phyloP scores from a whole-genome alignment of 2,329 filamentous ascomycete genomes.

The Nemania serpens region DNA sequence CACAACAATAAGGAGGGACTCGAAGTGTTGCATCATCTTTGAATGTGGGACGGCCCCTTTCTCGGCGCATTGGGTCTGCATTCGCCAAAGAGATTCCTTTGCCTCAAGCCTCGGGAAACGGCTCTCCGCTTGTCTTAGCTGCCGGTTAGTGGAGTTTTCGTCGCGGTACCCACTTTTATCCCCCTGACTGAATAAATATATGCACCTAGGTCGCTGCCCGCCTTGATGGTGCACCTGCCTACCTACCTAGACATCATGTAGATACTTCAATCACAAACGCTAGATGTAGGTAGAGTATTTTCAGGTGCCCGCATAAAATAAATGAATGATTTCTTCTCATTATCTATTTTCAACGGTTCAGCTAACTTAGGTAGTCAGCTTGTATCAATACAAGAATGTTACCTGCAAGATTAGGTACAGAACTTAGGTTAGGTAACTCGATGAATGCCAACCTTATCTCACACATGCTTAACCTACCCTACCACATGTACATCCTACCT shows the following conservation, averaged over 20 bases:
- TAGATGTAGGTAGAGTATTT: background rate
- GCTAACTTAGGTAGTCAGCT: no score
- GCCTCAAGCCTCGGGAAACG: constrained; percentile 19
- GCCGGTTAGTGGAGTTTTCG: constrained; percentile 8
- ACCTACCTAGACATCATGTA: no score
- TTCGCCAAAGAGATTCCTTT: constrained; percentile 13
- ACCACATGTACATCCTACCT: background rate
- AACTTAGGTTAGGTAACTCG: background rate
- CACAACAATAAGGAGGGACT: background rate
- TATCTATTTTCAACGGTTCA: no score
- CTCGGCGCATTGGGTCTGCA: constrained; percentile 6
- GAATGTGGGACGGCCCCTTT: constrained; percentile 17
- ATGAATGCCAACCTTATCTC: background rate
- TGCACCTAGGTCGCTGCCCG: background rate
- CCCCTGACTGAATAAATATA: background rate
- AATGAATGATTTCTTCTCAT: no score
- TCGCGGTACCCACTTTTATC: background rate
- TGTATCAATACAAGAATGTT: no score
- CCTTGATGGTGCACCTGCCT: no score
- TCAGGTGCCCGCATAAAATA: no score
- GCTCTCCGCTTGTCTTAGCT: constrained; percentile 16
- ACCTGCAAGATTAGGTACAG: no score
- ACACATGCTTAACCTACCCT: background rate
- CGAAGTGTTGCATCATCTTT: constrained; percentile 1
- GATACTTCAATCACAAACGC: no score